Evolutionary conservation across 1,284 basidiomycete species (phyloP).

Genomic region (Pseudozyma sp.): DNA sequence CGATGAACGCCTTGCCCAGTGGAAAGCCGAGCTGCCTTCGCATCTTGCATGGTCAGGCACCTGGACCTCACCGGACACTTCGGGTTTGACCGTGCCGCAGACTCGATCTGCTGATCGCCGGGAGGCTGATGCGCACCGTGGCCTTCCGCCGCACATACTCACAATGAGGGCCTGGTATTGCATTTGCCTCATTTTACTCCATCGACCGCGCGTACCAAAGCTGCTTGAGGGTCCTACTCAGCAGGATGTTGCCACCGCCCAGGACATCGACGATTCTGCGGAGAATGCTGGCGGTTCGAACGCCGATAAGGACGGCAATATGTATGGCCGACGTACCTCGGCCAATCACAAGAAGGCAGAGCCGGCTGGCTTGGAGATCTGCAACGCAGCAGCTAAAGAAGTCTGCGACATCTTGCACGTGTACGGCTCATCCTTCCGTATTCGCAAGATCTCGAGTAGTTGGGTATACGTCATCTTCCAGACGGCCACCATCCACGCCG

Average conservation of each 20-base stretch:
- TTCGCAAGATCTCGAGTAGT: slow-evolving; percentile 49
- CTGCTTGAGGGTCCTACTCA: slow-evolving; percentile 19
- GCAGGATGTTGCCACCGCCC: slow-evolving; percentile 2
- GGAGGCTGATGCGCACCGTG: slow-evolving; percentile 32
- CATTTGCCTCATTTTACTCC: slow-evolving; percentile 50
- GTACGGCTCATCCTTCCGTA: slow-evolving; percentile 50
- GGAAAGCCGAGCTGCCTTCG: slow-evolving; percentile 34
- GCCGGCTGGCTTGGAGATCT: slow-evolving; percentile 45
- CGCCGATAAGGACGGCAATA: slow-evolving; percentile 3
- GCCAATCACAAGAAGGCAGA: slow-evolving; percentile 3
- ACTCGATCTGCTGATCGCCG: slow-evolving; percentile 15
- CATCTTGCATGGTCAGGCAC: slow-evolving; percentile 45
- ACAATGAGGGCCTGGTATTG: slow-evolving; percentile 55
- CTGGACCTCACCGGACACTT: slow-evolving; percentile 32
- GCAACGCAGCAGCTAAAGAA: slow-evolving; percentile 43
- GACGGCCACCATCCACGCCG: slow-evolving; percentile 51
- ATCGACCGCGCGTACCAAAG: slow-evolving; percentile 46
- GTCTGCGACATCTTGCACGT: slow-evolving; percentile 52
- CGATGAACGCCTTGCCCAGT: slow-evolving; percentile 24
- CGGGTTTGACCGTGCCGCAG: background rate
- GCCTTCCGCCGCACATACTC: slow-evolving; percentile 44
- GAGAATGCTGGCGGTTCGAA: background rate
- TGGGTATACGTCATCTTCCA: slow-evolving; percentile 60
- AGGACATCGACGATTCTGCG: slow-evolving; percentile 2
- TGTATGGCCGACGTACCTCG: background rate